Base-by-base conservation (phyloP, 805 yeast genomes). In the Ascoidea asiatica region DNA sequence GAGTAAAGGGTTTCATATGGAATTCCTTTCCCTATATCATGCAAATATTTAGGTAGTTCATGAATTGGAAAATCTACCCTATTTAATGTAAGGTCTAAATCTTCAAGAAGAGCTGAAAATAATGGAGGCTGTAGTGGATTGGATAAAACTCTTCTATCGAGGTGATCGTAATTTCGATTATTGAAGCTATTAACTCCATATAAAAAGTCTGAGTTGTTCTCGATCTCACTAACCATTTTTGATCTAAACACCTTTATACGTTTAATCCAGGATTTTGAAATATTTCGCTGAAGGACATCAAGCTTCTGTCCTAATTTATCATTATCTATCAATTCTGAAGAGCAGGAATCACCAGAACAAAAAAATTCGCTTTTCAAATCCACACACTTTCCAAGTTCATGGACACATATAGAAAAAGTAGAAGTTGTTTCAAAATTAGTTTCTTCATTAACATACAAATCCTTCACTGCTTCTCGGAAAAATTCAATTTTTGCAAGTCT, bases 1-100 rank as follows among this genome's bases (percentile, higher is more conserved):
- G 90, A 77, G 57, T 76, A 89, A 43, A 67, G 56, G 0, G 87
- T 75, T 46, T 81, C 85, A 43, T 56, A 55, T 0, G 97, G 97
- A 11, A 81, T 73, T 0, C 92, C 94, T 56, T 87, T 88, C 1
- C 97, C 97, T 5, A 82, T 66, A 4, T 76, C 72, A 55, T 79
- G 59, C 21, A 89, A 56, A 56, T 77, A 89, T n/a, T 75, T 60
- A 1, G 82, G 72, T 23, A 84, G 62, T 5, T 73, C 63, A 2
- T 65, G 68, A 7, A 68, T 48, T 1, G 78, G 77, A 54, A 71
- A 72, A 0, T 61, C 51, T 0, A 89, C 85, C 39, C 67, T 64
- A 23, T 62, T 64, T 4, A 82, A 44, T 13, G 61, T 62, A 48
- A 79, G 59, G 41, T 70, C 70, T 18, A 78, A 56, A 39, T 72